Evolutionary conservation across 2,329 filamentous ascomycete species (phyloP), one percentile per base, ranked within the genome.

Genomic region (Huntiella savannae): DNA sequence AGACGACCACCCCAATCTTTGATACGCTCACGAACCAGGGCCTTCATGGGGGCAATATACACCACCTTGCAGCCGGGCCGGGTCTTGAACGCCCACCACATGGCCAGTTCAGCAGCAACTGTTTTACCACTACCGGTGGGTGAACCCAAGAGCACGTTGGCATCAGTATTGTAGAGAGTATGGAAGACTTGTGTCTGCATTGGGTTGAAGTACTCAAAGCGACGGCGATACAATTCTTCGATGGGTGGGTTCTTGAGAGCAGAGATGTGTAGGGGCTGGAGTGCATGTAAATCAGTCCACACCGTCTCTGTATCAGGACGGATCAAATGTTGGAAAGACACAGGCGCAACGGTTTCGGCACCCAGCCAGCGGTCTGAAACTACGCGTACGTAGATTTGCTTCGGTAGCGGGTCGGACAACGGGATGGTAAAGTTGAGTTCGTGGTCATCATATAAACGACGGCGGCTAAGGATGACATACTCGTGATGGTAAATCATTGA

Each of bases 171-270:
- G 54, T 98, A 98, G 33, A 98, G 72, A 11, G 85, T 88, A 57
- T 98, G 91, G 63, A 98, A 98, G 44, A 98, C 85, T 57, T 98
- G 91, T 0, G 91, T 96, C 61, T 98, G 91, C 92, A 98, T 96
- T 0, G 91, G 91, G 58, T 98, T 98, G 70, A 98, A 98, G 62
- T 80, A 98, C 53, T 91, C 80, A 61, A 98, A 98, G 32, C 86
- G 75, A 58, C 88, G 69, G 0, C 71, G 77, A 56, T 98, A 98
- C 1, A 98, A 73, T 50, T 91, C 84, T 59, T 98, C 88, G 0
- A 98, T 63, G 0, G 77, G 68, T 0, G 84, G 77, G 52, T 96
- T 94, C 58, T 94, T 86, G 37, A 98, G 67, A 1, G 88, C 88
- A 15, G 77, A 73, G 50, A 98, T 77, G 0, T 88, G 82, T 3